A percentile compares a stretch with the other conserved stretches of the same genome.
phyloP scores from a whole-genome alignment of 1,284 basidiomycete genomes.

The Vanrija sp. region DNA sequence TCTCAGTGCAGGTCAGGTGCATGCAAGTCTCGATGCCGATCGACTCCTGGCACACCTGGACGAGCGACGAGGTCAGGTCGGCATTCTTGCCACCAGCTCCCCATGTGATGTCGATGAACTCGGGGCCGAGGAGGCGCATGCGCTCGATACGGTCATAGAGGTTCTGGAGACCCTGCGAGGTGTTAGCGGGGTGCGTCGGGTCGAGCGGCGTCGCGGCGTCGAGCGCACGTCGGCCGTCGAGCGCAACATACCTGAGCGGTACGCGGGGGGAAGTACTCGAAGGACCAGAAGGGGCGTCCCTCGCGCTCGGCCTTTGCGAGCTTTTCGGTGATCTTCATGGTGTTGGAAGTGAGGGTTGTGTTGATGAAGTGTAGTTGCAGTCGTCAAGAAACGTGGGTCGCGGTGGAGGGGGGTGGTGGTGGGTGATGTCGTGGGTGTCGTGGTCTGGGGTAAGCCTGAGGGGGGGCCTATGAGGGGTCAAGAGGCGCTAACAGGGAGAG shows the following conservation, averaged over 20 bases:
- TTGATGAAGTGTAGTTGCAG: not conserved
- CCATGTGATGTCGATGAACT: constrained; percentile 99
- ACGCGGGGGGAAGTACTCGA: constrained; percentile 93
- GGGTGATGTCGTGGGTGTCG: not conserved
- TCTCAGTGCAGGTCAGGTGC: constrained; percentile 98
- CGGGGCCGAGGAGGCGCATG: constrained; percentile 91
- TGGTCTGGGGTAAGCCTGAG: too few species aligned
- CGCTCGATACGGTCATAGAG: constrained; percentile 94
- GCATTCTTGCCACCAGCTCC: constrained; percentile 94
- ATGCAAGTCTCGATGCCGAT: constrained; percentile 96
- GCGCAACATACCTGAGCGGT: constrained; percentile 69
- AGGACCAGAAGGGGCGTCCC: constrained; percentile 86
- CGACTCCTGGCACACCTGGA: constrained; percentile 87
- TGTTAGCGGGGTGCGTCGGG: constrained; percentile 15
- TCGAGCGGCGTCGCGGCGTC: not conserved
- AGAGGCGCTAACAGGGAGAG: too few species aligned
- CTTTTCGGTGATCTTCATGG: constrained; percentile 88
- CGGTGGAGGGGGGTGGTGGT: not conserved
- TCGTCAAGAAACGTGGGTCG: constrained; percentile 1
- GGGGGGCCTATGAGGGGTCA: too few species aligned
- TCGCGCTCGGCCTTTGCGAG: constrained; percentile 76
- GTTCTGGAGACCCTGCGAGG: constrained; percentile 78
- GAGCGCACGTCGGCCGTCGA: too few species aligned
- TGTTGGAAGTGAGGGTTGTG: constrained; percentile 1
- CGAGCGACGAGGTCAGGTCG: constrained; percentile 88